Percentiles rank a stretch among this genome's conserved stretches.
phyloP scores from a whole-genome alignment of 2,329 filamentous ascomycete genomes.

The Ceratocystis cubensis region DNA sequence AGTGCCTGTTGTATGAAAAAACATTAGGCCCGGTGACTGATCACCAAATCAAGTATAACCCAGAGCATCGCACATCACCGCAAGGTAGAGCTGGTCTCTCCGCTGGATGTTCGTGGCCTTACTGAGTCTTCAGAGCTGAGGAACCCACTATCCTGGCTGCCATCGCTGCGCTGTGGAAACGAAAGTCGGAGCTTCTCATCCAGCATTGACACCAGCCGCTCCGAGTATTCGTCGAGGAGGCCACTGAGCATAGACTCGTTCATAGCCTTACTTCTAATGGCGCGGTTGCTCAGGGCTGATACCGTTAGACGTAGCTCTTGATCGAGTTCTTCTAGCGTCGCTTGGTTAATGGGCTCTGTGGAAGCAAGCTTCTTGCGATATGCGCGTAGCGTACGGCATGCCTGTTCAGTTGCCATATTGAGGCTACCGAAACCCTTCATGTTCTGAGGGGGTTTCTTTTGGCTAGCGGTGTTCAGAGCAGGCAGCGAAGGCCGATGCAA shows the following conservation, averaged over 20 bases:
- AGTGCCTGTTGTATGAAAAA: not conserved
- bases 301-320: constrained; percentile 52
- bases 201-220: constrained; percentile 55
- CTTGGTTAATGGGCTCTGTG: constrained; percentile 43
- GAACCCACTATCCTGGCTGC: constrained; percentile 14
- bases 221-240: constrained; percentile 62
- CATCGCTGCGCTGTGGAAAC: constrained; percentile 28
- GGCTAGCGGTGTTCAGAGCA: constrained; percentile 33
- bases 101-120: constrained; percentile 28
- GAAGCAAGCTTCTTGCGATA: constrained; percentile 52
- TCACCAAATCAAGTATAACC: not conserved
- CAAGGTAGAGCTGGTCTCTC: constrained; percentile 27
- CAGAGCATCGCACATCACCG: constrained; percentile 6
- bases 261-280: constrained; percentile 41
- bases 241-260: constrained; percentile 49
- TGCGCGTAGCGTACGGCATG: constrained; percentile 47
- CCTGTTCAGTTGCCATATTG: constrained; percentile 52
- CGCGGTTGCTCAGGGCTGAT: constrained; percentile 46
- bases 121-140: constrained; percentile 24
- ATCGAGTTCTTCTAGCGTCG: constrained; percentile 49
- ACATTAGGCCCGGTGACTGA: not conserved
- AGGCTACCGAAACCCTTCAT: constrained; percentile 43
- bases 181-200: constrained; percentile 55
- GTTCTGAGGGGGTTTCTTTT: constrained; percentile 40
- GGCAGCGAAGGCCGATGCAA: constrained; percentile 44